These are phyloP conservation scores for Odonthalia washingtoniensis DNA, from an alignment of 31 red algal genomes.

Conservation along the genomic window DNA sequence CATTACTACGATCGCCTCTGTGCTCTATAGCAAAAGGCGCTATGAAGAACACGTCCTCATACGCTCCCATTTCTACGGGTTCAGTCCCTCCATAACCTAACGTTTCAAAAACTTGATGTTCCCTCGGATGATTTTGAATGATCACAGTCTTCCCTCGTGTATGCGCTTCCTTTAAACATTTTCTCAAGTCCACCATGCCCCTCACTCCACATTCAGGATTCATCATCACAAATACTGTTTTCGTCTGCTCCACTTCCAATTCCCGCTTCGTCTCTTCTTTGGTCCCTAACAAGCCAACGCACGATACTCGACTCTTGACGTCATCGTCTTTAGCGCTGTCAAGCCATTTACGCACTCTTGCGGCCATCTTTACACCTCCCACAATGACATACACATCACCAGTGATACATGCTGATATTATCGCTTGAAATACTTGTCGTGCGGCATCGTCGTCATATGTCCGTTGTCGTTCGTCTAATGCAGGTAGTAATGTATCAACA, in stretches of 20 bases:
- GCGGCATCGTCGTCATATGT: conserved; percentile 43
- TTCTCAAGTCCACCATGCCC: conserved; percentile 45
- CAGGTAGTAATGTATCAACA: conserved; percentile 49
- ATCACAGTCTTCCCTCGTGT: conserved; percentile 26
- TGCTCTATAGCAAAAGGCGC: conserved; percentile 61
- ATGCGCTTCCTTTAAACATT: conserved; percentile 36
- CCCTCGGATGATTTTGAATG: conserved; percentile 59
- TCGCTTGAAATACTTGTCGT: conserved; percentile 17
- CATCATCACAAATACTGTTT: conserved; percentile 23
- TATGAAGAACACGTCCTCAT: conserved; percentile 55
- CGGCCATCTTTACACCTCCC: conserved; percentile 31
- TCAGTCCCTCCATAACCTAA: conserved; percentile 48
- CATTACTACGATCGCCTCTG: not conserved
- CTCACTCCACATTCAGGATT: conserved; percentile 19
- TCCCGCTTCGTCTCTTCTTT: not conserved
- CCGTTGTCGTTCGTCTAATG: conserved; percentile 50
- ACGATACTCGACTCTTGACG: too few species aligned
- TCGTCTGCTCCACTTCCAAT: not conserved
- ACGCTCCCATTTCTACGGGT: conserved; percentile 45
- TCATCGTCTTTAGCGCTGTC: conserved; percentile 10
- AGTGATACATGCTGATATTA: conserved; percentile 10
- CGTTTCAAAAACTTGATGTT: conserved; percentile 43
- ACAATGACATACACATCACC: conserved; percentile 46
- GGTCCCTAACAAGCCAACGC: conserved; percentile 47
- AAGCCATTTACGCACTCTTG: conserved; percentile 53